These are phyloP conservation scores for Termitomyces sp. DNA, from an alignment of 768 basidiomycete species.

Conservation along the genomic window DNA sequence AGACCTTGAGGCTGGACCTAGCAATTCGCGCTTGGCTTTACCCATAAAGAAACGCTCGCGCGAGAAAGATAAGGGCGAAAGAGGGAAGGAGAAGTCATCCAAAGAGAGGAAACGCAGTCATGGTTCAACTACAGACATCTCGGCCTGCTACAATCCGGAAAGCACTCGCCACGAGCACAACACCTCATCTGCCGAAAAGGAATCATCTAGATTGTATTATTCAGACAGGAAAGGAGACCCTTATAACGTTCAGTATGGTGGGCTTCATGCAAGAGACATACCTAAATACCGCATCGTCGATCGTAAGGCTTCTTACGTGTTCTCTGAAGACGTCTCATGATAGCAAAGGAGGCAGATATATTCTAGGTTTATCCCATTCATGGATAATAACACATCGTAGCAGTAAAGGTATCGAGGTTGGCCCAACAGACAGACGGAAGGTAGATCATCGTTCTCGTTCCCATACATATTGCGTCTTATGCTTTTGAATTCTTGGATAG, in stretches of 20 bases:
- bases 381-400: constrained; percentile 41
- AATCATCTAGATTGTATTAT: constrained; percentile 39
- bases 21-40: constrained; percentile 17
- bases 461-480: neutral
- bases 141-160: no score
- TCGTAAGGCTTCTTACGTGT: constrained; percentile 36
- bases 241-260: constrained; percentile 64
- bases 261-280: constrained; percentile 53
- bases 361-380: constrained; percentile 54
- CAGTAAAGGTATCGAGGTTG: constrained; percentile 56
- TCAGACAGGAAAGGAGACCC: constrained; percentile 64
- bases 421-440: constrained; percentile 34
- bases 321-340: constrained; percentile 40
- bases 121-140: constrained; percentile 15
- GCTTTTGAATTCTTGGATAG: constrained; percentile 17
- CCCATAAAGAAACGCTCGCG: constrained; percentile 12
- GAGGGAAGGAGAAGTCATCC: constrained; percentile 11
- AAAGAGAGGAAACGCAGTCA: constrained; percentile 24
- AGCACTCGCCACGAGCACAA: no score
- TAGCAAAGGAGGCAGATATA: constrained; percentile 49
- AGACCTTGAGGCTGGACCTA: constrained; percentile 44
- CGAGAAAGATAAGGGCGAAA: constrained; percentile 21
- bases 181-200: constrained; percentile 17
- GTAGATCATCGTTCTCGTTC: constrained; percentile 20
- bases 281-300: constrained; percentile 59